Evolutionary conservation across 257 asterid genomes (phyloP), one percentile per base, ranked within the genome.

Genomic region (Cynanchum wilfordii): DNA sequence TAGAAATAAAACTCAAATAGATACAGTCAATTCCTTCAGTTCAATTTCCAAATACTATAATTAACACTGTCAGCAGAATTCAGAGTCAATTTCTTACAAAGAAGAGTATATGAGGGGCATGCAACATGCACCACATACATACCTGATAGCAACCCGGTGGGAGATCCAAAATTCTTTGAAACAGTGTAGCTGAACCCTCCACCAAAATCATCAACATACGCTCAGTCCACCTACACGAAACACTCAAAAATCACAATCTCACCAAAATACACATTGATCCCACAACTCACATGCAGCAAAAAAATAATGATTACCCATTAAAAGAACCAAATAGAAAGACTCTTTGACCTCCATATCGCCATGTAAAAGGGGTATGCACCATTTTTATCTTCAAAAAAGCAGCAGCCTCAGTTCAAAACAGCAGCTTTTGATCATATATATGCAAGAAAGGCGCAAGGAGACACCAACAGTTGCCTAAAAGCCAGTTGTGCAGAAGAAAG

Each of bases 101-200:
- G 24, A 54, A 54, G 25, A 16, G 45, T 29, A 15, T 29, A 62
- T 1, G n/a, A 16, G 40, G 36, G 40, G n/a, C 42, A 59, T 59
- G 66, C 42, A 27, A 27, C 66, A 59, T 13, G 30, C 3, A 11
- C 10, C 66, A 22, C 22, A 50, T 79, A 22, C 22, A 50, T 79
- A 89, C 96, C 93, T 86, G 84, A 82, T 89, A 87, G 82, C 82
- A 84, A 27, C 96, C 91, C 5, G 87, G 89, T 0, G 79, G 93
- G 73, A 89, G 87, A 84, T 89, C 91, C 70, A 86, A 70, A 72
- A 78, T 70, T 77, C 78, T 84, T 80, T 87, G 91, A 60, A 84
- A 89, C 71, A 75, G 50, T 59, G 81, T 69, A 9, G 75, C 75
- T 1, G 89, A 86, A 77, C 90, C 96, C 75, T 86, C 90, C 73